Conservation (phyloP, 2,329 filamentous ascomycete species). For the Alternaria atra region DNA sequence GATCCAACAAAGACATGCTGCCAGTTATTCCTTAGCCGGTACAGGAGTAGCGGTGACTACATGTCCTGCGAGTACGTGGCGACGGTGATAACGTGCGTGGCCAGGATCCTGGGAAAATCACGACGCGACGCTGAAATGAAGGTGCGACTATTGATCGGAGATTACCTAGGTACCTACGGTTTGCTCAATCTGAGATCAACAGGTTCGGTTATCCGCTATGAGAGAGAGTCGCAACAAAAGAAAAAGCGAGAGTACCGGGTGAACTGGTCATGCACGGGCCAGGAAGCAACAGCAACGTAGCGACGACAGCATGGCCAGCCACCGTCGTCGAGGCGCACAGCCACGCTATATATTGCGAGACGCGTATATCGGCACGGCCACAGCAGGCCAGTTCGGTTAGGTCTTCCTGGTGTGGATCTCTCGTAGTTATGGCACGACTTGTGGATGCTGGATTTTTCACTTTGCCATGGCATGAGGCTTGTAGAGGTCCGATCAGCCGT, state of each 20-base stretch:
- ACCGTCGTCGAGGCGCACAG: conserved; percentile 1
- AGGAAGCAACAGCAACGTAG: not conserved
- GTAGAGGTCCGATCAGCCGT: conserved; percentile 35
- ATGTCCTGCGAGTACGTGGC: conserved; percentile 16
- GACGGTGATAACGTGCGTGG: conserved; percentile 1
- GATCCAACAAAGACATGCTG: not conserved
- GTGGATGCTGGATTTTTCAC: conserved; percentile 10
- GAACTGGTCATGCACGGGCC: conserved; percentile 3
- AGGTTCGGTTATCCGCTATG: conserved; percentile 1
- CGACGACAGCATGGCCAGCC: not conserved
- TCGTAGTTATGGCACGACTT: conserved; percentile 13
- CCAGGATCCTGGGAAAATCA: not conserved
- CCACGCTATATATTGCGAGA: not conserved
- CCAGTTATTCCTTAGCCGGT: not conserved
- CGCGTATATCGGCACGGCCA: conserved; percentile 15
- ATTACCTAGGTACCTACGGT: not conserved
- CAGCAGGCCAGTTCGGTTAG: not conserved
- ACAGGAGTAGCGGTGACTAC: conserved; percentile 7
- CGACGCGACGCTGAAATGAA: not conserved
- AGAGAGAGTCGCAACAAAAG: conserved; percentile 7
- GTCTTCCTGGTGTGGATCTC: conserved; percentile 15
- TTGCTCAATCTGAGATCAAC: not conserved
- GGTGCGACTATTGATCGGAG: conserved; percentile 4
- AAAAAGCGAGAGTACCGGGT: not conserved
- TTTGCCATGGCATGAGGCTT: conserved; percentile 21